Base-by-base conservation (phyloP, 768 basidiomycete species). In the Rhodotorula babjevae region DNA sequence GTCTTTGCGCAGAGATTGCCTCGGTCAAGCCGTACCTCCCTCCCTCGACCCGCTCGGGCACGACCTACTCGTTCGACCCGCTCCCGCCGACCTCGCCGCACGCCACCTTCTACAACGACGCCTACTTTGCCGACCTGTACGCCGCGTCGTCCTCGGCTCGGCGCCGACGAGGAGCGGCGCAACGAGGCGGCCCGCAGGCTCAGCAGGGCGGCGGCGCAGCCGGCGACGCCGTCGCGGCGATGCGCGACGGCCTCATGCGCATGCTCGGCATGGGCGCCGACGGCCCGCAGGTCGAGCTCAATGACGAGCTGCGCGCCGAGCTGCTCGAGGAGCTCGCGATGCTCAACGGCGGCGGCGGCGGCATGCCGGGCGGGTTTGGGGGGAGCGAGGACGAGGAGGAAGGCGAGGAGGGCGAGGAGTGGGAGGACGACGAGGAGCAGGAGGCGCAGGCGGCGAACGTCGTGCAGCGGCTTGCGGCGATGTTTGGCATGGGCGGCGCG, bases 1-100 rank as follows among this genome's bases (percentile, higher is more conserved):
- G 23, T 15, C 60, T n/a, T 31, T n/a, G 42, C 27, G 27, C 63
- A 66, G 74, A 75, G 7, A 40, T 67, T 29, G 55, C 73, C 47
- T 66, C 74, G 27, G 29, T 77, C 27, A 69, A 71, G 21, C 68
- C 77, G 8, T 73, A 71, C 62, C 71, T 73, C 25, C 75, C 73
- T 16, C 73, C 72, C 15, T 33, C 70, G 62, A 77, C 81, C 47
- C 78, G 78, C 21, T 81, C 84, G 10, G 82, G 81, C 21, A 85
- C 87, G 67, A 84, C 86, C 12, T 82, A 91, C 71, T 87, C 89
- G 16, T 96, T 89, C 76, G 95, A 97, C 78, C 93, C 94, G 1
- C 82, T 95, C 5, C 92, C 94, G 0, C 93, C 94, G 0, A 82
- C 81, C 12, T 84, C 85, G 1, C 81, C 85, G 5, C 77, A 79